phyloP scores from a whole-genome alignment of 202 grass and related monocot genomes.

The Hordeum pubiflorum region DNA sequence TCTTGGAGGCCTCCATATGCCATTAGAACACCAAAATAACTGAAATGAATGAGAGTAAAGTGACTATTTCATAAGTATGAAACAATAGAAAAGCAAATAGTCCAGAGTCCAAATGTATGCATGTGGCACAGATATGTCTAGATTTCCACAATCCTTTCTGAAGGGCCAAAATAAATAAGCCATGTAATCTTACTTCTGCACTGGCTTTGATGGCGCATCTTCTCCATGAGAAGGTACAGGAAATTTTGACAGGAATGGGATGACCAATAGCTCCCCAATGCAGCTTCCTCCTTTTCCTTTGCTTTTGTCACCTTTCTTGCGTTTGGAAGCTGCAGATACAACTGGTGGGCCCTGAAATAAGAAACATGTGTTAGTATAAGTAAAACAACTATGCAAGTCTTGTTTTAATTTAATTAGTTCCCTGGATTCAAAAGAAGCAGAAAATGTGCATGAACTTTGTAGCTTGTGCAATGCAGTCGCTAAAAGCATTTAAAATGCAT shows the following conservation, averaged over 20 bases:
- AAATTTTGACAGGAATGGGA: conserved; percentile 87
- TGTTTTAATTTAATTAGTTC: conserved; percentile 9
- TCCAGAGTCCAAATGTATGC: not conserved
- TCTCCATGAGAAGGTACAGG: conserved; percentile 56
- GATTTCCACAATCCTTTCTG: not conserved
- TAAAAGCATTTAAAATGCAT: conserved; percentile 12
- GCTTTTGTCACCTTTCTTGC: conserved; percentile 84
- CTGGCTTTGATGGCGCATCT: conserved; percentile 51
- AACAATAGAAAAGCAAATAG: conserved; percentile 15
- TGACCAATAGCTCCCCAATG: conserved; percentile 78
- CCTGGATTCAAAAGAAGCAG: not conserved
- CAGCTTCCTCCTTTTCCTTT: conserved; percentile 70
- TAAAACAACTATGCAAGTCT: not conserved
- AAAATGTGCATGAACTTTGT: not conserved
- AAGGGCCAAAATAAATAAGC: not conserved
- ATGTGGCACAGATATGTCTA: not conserved
- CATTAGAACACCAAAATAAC: conserved; percentile 87
- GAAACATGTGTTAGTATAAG: not conserved
- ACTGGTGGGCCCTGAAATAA: conserved; percentile 65
- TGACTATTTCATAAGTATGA: not conserved
- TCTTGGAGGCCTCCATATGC: conserved; percentile 87
- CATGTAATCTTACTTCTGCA: conserved; percentile 67
- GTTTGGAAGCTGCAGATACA: conserved; percentile 61
- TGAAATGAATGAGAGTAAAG: conserved; percentile 38
- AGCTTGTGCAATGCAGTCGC: not conserved